Percentiles rank a stretch among this genome's conserved stretches.
phyloP scores from a whole-genome alignment of 257 asterid species.

The Gentiana dahurica region DNA sequence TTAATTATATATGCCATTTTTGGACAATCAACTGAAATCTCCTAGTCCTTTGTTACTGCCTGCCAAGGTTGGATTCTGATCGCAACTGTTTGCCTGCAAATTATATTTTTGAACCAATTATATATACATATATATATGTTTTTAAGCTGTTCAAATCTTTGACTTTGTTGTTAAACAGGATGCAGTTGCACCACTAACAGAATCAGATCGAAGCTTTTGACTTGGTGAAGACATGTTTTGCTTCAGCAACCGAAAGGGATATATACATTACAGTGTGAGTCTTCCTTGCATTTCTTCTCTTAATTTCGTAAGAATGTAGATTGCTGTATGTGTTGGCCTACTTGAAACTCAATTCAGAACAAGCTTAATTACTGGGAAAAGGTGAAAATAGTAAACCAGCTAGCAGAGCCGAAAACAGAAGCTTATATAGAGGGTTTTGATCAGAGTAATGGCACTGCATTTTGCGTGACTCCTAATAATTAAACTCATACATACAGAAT shows the following conservation, averaged over 20 bases:
- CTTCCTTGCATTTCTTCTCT: background rate
- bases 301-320: too few relatives aligned
- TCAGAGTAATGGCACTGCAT: too few relatives aligned
- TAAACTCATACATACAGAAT: background rate
- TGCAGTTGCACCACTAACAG: slow-evolving; percentile 44
- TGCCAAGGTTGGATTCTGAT: slow-evolving; percentile 15
- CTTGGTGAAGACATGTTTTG: slow-evolving; percentile 36
- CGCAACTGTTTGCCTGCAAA: background rate
- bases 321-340: too few relatives aligned
- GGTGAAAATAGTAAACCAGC: too few relatives aligned
- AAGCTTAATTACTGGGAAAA: too few relatives aligned
- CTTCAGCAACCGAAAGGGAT: slow-evolving; percentile 41
- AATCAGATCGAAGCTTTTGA: slow-evolving; percentile 38
- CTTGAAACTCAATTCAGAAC: too few relatives aligned
- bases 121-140: background rate
- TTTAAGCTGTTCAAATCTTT: background rate
- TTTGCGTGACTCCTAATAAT: too few relatives aligned
- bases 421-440: too few relatives aligned
- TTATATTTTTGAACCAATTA: background rate
- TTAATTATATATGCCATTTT: slow-evolving; percentile 71
- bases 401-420: too few relatives aligned
- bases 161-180: slow-evolving; percentile 15
- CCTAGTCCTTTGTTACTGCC: slow-evolving; percentile 34
- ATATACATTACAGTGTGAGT: slow-evolving; percentile 31
- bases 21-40: slow-evolving; percentile 55